phyloP scores from a whole-genome alignment of 805 yeast genomes.

The Yamadazyma endophytica region DNA sequence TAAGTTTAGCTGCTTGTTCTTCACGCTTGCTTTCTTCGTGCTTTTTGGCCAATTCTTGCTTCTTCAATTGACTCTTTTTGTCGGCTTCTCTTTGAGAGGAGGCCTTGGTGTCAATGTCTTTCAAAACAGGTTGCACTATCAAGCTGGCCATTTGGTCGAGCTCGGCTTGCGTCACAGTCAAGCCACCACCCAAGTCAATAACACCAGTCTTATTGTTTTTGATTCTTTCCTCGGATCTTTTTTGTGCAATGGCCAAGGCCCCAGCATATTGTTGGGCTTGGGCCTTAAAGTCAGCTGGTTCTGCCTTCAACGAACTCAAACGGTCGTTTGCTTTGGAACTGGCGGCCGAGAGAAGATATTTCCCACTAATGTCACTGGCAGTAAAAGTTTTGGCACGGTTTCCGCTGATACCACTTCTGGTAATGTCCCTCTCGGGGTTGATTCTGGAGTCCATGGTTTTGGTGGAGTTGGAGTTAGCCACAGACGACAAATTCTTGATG shows the following conservation, averaged over 20 bases:
- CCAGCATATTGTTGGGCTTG: slow-evolving; percentile 59
- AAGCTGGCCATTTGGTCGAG: slow-evolving; percentile 75
- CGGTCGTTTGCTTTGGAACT: slow-evolving; percentile 42
- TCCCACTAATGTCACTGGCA: slow-evolving; percentile 43
- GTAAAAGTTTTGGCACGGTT: slow-evolving; percentile 30
- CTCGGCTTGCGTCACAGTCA: slow-evolving; percentile 69
- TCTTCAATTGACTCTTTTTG: slow-evolving; percentile 27
- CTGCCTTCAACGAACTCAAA: slow-evolving; percentile 25
- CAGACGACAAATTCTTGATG: slow-evolving; percentile 28
- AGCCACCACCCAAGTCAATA: slow-evolving; percentile 84
- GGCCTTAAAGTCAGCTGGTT: slow-evolving; percentile 31
- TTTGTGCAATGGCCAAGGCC: slow-evolving; percentile 76
- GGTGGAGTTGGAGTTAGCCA: slow-evolving; percentile 38
- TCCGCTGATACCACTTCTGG: slow-evolving; percentile 33
- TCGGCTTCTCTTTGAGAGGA: slow-evolving; percentile 56
- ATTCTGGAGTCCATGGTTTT: slow-evolving; percentile 36
- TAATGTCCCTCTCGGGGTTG: slow-evolving; percentile 37
- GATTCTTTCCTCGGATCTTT: slow-evolving; percentile 55
- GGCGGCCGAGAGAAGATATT: slow-evolving; percentile 47
- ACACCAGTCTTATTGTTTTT: slow-evolving; percentile 46
- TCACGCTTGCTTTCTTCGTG: slow-evolving; percentile 30
- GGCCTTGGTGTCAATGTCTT: slow-evolving; percentile 69
- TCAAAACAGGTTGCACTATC: slow-evolving; percentile 78
- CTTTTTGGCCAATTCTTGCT: slow-evolving; percentile 26
- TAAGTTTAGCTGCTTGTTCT: slow-evolving; percentile 22